A percentile compares a stretch with the other conserved stretches of the same genome.
Evolutionary conservation across 495 filamentous ascomycete genomes (phyloP).

Genomic region (Hypoxylon intermedium): DNA sequence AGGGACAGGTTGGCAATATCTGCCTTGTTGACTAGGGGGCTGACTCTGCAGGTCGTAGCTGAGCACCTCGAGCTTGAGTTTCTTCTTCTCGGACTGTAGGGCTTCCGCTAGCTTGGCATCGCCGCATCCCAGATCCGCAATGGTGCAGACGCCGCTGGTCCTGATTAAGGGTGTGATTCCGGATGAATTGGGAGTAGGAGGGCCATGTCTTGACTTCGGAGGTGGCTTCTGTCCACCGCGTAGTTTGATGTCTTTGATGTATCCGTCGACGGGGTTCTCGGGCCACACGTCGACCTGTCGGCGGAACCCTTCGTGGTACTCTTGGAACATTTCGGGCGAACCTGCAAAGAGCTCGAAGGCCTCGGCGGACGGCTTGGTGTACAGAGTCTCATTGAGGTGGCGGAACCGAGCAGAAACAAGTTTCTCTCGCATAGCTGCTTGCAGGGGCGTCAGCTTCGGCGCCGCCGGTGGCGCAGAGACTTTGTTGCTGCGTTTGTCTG

Average conservation of each 20-base stretch:
- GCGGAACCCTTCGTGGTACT: slow-evolving; percentile 95
- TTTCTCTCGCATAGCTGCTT: slow-evolving; percentile 91
- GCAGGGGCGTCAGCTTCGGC: slow-evolving; percentile 82
- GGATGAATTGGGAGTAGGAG: slow-evolving; percentile 36
- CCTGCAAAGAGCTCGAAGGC: slow-evolving; percentile 78
- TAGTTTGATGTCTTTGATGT: slow-evolving; percentile 69
- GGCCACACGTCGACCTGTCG: slow-evolving; percentile 95
- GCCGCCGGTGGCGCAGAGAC: slow-evolving; percentile 32
- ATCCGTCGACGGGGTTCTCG: slow-evolving; percentile 88
- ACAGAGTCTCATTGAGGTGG: slow-evolving; percentile 94
- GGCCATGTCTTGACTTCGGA: slow-evolving; percentile 36
- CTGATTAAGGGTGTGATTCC: slow-evolving; percentile 45
- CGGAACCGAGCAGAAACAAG: slow-evolving; percentile 94
- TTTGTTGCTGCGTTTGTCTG: slow-evolving; percentile 6
- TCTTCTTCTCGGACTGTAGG: slow-evolving; percentile 65
- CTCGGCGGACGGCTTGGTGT: slow-evolving; percentile 83
- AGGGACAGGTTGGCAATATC: slow-evolving; percentile 87
- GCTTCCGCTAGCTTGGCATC: slow-evolving; percentile 71
- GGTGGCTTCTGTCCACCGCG: slow-evolving; percentile 55
- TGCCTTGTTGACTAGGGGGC: slow-evolving; percentile 77
- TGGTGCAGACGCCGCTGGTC: slow-evolving; percentile 68
- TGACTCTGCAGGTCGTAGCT: slow-evolving; percentile 65
- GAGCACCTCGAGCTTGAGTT: slow-evolving; percentile 49
- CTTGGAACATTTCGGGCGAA: slow-evolving; percentile 86
- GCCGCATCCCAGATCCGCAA: slow-evolving; percentile 73